Percentiles rank a stretch among this genome's conserved stretches.
Conservation (phyloP, 2,329 filamentous ascomycete genomes). For the Biscogniauxia sp. region DNA sequence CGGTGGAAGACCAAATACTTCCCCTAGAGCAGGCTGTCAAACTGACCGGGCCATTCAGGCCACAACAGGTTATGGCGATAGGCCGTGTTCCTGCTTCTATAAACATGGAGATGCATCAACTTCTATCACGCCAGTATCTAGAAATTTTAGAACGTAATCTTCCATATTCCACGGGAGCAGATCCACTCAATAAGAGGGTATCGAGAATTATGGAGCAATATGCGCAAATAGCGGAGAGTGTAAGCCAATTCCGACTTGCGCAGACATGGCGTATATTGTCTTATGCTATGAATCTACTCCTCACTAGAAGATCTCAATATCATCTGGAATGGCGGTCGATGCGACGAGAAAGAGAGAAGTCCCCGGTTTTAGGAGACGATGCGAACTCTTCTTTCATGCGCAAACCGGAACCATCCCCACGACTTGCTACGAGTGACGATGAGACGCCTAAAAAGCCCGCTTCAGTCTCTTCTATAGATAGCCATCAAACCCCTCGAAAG, state of each 20-base stretch:
- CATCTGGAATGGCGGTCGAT: constrained; percentile 52
- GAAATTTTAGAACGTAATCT: constrained; percentile 50
- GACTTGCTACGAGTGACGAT: constrained; percentile 15
- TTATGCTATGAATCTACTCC: constrained; percentile 53
- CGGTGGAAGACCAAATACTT: constrained; percentile 44
- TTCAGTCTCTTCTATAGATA: constrained; percentile 35
- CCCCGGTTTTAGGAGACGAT: constrained; percentile 7
- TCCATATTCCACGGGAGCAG: constrained; percentile 38
- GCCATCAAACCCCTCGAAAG: constrained; percentile 32
- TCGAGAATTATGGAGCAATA: constrained; percentile 53
- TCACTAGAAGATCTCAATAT: constrained; percentile 54
- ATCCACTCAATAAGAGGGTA: constrained; percentile 47
- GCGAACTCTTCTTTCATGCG: constrained; percentile 11
- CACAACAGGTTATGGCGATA: constrained; percentile 62
- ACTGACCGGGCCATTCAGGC: constrained; percentile 55
- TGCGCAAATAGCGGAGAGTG: constrained; percentile 55
- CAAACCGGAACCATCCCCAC: constrained; percentile 19
- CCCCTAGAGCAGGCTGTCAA: constrained; percentile 58
- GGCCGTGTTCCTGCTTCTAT: constrained; percentile 53
- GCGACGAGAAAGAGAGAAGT: constrained; percentile 23
- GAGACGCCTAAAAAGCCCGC: constrained; percentile 26
- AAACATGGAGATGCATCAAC: constrained; percentile 52
- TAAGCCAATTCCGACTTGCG: constrained; percentile 57
- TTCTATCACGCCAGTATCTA: constrained; percentile 56
- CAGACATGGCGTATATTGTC: constrained; percentile 63